These are phyloP conservation scores for Deuterostichococcus epilithicus DNA, from an alignment of 139 green algal species.

Conservation along the genomic window DNA sequence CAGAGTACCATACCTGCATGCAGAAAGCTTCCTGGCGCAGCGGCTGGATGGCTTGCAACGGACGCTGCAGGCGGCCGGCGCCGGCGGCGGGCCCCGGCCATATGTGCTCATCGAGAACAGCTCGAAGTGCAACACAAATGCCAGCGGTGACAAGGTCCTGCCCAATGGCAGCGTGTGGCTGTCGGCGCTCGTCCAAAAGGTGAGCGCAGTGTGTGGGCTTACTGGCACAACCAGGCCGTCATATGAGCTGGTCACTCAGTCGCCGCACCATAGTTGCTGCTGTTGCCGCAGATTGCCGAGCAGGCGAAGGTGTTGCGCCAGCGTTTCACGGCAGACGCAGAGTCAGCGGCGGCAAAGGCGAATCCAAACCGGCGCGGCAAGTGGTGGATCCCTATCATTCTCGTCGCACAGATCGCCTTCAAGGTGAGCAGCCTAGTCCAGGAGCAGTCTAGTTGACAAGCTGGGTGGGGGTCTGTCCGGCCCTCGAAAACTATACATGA, in stretches of 20 bases:
- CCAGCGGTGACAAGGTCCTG: slow-evolving; percentile 59
- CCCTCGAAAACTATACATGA: too few species aligned
- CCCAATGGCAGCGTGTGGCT: slow-evolving; percentile 38
- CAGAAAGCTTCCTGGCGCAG: background rate
- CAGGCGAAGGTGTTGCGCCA: background rate
- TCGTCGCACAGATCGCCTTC: slow-evolving; percentile 43
- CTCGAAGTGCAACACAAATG: slow-evolving; percentile 53
- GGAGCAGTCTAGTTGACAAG: background rate
- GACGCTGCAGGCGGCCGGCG: slow-evolving; percentile 22
- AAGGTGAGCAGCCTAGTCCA: too few species aligned
- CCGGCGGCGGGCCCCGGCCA: slow-evolving; percentile 27
- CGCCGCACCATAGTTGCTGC: background rate
- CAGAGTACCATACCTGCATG: too few species aligned
- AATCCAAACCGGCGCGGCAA: slow-evolving; percentile 47
- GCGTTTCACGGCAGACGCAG: background rate
- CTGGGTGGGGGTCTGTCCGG: too few species aligned
- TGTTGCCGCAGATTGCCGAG: background rate
- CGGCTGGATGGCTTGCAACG: slow-evolving; percentile 10
- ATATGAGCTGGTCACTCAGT: too few species aligned
- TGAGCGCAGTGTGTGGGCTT: too few species aligned
- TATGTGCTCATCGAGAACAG: slow-evolving; percentile 64
- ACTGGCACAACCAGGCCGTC: too few species aligned
- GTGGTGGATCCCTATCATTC: slow-evolving; percentile 52
- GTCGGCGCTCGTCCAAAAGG: slow-evolving; percentile 41
- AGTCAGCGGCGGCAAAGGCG: slow-evolving; percentile 4